Base-by-base conservation (phyloP, 495 filamentous ascomycete species). In the Chaetomium cochliodes region DNA sequence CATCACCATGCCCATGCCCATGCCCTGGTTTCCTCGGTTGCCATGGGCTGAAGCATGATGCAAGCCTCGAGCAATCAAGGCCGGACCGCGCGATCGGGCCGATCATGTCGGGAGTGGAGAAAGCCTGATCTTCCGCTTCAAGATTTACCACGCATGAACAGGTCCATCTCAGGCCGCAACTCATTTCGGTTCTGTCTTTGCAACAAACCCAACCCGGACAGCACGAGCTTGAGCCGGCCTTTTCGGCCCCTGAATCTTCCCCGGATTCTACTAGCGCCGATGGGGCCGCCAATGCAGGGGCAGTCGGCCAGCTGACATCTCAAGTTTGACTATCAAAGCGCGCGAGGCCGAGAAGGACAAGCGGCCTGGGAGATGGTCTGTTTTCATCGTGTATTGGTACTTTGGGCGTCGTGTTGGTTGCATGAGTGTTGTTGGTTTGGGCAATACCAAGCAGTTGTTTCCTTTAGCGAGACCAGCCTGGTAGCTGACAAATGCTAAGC, bases 311-410 rank as follows among this genome's bases (percentile, higher is more conserved):
- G 39, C 22, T 28, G 55, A 44, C 23, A 12, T 42, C 5, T 26
- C 13, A 26, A 9, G 18, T 6, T 58, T 25, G 25, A 30, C 42
- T 50, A 26, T 60, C 58, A 50, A 51, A 60, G 58, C 44, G 26
- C 44, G 26, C 44, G 4, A 13, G 22, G 46, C 47, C 56, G 15
- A 47, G 56, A 59, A 59, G 54, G 41, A 47, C 18, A 22, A 15
- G 25, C 3, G 22, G 23, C 44, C 23, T 23, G 25, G 37, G n/a
- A 0, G 20, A 6, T 9, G 18, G 20, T 18, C 53, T 15, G 0
- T 37, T 15, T 44, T 11, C 41, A 18, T 15, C 2, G 41, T 6
- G 53, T 56, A 39, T 11, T 5, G 53, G 56, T 55, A 55, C 53
- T 26, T 56, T n/a, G 33, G 18, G n/a, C 2, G 12, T 41, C 47